These are phyloP conservation scores for Aspergillus brasiliensis DNA, from an alignment of 2,329 filamentous ascomycete species.

Conservation along the genomic window DNA sequence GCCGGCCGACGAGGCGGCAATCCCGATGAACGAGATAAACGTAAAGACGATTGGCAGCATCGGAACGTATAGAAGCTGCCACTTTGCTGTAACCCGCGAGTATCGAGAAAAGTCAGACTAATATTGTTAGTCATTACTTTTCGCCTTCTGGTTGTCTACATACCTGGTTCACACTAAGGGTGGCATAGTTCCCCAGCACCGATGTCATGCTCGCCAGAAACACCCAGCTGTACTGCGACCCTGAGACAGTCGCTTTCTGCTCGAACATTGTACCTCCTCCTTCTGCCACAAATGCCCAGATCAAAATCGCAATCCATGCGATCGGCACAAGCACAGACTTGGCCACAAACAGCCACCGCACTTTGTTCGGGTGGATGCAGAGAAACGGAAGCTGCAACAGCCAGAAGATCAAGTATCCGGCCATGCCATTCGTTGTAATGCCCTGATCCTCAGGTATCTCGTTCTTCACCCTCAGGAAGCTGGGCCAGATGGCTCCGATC, in stretches of 20 bases:
- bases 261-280: conserved; percentile 54
- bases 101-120: conserved; percentile 60
- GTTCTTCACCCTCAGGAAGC: conserved; percentile 41
- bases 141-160: not conserved
- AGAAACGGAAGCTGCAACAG: conserved; percentile 49
- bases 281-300: conserved; percentile 62
- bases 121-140: conserved; percentile 9
- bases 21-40: conserved; percentile 54
- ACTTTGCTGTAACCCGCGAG: conserved; percentile 50
- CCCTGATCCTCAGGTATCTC: conserved; percentile 44
- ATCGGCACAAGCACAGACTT: conserved; percentile 54
- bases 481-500: conserved; percentile 56
- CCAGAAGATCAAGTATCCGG: conserved; percentile 49
- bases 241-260: conserved; percentile 49
- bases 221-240: conserved; percentile 56
- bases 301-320: conserved; percentile 64
- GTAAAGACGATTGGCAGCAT: conserved; percentile 57
- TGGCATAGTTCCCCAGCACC: conserved; percentile 55
- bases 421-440: conserved; percentile 50
- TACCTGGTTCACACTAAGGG: conserved; percentile 54
- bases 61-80: conserved; percentile 55
- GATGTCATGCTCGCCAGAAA: conserved; percentile 55
- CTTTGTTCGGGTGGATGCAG: conserved; percentile 45
- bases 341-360: conserved; percentile 41
- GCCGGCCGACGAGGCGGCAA: conserved; percentile 43